phyloP scores from a whole-genome alignment of 352 stramenopile genomes.

The Globisporangium perplexum region DNA sequence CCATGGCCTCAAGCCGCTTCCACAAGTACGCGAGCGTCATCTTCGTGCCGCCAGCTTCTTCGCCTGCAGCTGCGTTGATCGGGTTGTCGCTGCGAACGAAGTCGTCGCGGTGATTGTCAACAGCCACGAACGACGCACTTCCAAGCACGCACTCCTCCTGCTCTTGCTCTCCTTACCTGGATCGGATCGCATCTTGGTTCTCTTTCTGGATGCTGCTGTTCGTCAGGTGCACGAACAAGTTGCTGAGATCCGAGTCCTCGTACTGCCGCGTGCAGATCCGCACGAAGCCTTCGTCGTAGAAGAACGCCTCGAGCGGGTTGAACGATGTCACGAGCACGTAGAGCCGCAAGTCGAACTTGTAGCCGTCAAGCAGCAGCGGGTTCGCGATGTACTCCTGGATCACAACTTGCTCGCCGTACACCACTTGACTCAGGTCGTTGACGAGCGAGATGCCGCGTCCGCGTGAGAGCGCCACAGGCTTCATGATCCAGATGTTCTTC shows the following conservation, averaged over 20 bases:
- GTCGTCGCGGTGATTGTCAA: background rate
- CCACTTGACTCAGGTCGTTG: conserved; percentile 81
- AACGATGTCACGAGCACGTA: conserved; percentile 95
- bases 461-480: conserved; percentile 88
- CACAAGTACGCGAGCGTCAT: conserved; percentile 75
- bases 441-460: conserved; percentile 92
- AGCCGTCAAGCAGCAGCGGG: conserved; percentile 85
- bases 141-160: no score
- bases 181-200: conserved; percentile 45
- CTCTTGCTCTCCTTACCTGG: conserved; percentile 11
- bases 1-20: conserved; percentile 55
- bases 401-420: conserved; percentile 86
- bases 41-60: conserved; percentile 75
- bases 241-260: conserved; percentile 54
- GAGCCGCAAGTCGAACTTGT: conserved; percentile 90
- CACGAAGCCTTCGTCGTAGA: conserved; percentile 93
- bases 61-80: conserved; percentile 25
- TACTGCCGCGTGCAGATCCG: conserved; percentile 87
- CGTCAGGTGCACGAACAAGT: conserved; percentile 92
- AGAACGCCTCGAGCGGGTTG: conserved; percentile 89
- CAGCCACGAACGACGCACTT: background rate
- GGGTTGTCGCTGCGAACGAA: conserved; percentile 24
- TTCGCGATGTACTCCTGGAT: conserved; percentile 89
- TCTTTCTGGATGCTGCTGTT: conserved; percentile 94
- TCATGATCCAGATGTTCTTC: conserved; percentile 95